Conservation (phyloP, 129 eudicot genomes). For the Tagetes patula region DNA sequence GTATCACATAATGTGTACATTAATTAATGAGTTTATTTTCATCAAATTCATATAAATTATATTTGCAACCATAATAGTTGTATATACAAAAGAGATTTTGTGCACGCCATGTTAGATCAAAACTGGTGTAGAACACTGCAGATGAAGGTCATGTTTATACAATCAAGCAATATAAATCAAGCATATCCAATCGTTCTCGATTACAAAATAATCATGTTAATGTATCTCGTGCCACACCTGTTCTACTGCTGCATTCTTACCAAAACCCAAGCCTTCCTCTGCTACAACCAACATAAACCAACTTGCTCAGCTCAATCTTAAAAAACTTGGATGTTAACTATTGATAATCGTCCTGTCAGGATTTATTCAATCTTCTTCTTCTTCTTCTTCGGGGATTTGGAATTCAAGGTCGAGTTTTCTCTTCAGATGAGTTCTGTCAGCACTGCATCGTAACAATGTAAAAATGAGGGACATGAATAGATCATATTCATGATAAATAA, state of each 20-base stretch:
- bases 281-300: conserved; percentile 4
- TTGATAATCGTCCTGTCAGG: background rate
- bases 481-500: background rate
- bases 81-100: background rate
- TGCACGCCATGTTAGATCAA: background rate
- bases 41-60: background rate
- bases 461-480: background rate
- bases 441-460: conserved; percentile 48
- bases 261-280: conserved; percentile 20
- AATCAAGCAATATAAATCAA: background rate
- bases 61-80: background rate
- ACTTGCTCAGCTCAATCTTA: background rate
- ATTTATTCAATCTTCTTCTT: conserved; percentile 48
- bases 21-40: background rate
- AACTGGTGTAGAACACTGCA: conserved; percentile 1
- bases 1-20: background rate
- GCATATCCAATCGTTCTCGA: background rate
- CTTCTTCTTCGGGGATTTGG: conserved; percentile 81
- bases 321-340: background rate
- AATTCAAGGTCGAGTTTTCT: conserved; percentile 87
- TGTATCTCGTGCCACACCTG: background rate
- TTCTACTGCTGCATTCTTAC: conserved; percentile 7
- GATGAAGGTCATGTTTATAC: background rate
- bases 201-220: conserved; percentile 15
- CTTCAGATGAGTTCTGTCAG: conserved; percentile 89